Evolutionary conservation across 495 filamentous ascomycete species (phyloP), one percentile per base, ranked within the genome.

Genomic region (Lepidopterella palustris): DNA sequence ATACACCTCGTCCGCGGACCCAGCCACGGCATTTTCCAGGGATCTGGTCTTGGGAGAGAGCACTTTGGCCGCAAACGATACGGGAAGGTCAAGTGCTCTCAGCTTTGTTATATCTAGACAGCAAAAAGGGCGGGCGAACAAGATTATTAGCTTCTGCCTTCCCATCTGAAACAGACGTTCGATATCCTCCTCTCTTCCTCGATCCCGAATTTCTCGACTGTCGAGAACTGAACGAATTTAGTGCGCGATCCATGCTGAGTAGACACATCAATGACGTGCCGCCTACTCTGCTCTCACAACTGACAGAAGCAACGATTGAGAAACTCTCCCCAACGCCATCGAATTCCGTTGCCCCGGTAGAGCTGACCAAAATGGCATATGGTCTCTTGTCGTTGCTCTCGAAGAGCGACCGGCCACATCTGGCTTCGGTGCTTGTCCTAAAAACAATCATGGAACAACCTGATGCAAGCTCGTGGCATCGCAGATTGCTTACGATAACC

Each of bases 401-500:
- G 0, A 56, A 62, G 24, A 58, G 70, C 48, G 69, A 74, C 45
- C 55, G 62, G 9, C 69, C 72, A 2, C 23, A 47, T 5, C 56
- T 74, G 11, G 65, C 65, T 15, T 59, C 54, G 9, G 24, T 64
- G 11, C 54, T 76, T 21, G 54, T 73, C 13, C 64, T 66, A 27
- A 51, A 66, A n/a, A 57, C 71, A 15, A 66, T 76, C 6, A 45
- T 77, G 10, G 57, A 74, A n/a, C 51, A 60, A n/a, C 70, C 70
- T 15, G 65, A 69, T 40, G 61, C 71, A 25, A 75, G 70, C 39
- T 70, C 72, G 6, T 77, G 72, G 74, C 72, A 74, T 62, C 62
- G 72, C 5, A 59, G 63, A 24, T 29, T 77, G 0, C 59, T 77
- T 13, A 64, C 59, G 24, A 15, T 28, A 0, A 35, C 51, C 0